Percentiles rank a stretch among this genome's conserved stretches.
These are phyloP conservation scores for Cadophora sp. DNA, from an alignment of 2,329 filamentous ascomycete genomes.

Conservation along the genomic window DNA sequence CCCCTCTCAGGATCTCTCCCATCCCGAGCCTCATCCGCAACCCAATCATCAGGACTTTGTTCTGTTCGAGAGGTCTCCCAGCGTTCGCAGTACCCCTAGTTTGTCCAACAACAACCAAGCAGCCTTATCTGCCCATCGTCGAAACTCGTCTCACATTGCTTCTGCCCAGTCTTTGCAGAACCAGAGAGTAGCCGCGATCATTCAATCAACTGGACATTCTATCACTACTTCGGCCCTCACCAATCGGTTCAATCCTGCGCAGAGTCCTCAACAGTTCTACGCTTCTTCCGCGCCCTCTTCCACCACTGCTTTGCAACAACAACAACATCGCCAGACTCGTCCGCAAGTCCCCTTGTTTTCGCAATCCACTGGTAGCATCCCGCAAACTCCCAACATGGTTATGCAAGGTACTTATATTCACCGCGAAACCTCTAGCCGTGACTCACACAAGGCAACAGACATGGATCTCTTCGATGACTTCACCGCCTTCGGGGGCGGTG, in stretches of 20 bases:
- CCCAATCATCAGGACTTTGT: constrained; percentile 71
- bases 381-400: constrained; percentile 58
- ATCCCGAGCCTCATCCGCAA: constrained; percentile 28
- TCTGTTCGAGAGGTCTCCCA: constrained; percentile 53
- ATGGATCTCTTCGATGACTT: constrained; percentile 64
- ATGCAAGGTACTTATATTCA: constrained; percentile 57
- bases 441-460: constrained; percentile 51
- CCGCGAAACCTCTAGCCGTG: constrained; percentile 35
- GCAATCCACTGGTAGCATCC: constrained; percentile 62
- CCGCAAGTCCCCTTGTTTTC: constrained; percentile 77
- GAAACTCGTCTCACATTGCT: constrained; percentile 59
- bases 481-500: constrained; percentile 56
- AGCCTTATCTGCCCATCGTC: constrained; percentile 53
- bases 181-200: constrained; percentile 64
- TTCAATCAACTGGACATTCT: constrained; percentile 63
- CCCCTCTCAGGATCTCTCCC: constrained; percentile 37
- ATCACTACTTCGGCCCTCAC: constrained; percentile 60
- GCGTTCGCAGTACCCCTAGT: constrained; percentile 45
- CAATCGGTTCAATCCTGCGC: constrained; percentile 64
- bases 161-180: constrained; percentile 60
- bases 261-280: constrained; percentile 65
- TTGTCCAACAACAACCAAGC: constrained; percentile 44
- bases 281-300: constrained; percentile 70
- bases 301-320: constrained; percentile 60
- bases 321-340: constrained; percentile 58